Conservation (phyloP, 2,329 filamentous ascomycete genomes). For the Sclerotinia trifoliorum region DNA sequence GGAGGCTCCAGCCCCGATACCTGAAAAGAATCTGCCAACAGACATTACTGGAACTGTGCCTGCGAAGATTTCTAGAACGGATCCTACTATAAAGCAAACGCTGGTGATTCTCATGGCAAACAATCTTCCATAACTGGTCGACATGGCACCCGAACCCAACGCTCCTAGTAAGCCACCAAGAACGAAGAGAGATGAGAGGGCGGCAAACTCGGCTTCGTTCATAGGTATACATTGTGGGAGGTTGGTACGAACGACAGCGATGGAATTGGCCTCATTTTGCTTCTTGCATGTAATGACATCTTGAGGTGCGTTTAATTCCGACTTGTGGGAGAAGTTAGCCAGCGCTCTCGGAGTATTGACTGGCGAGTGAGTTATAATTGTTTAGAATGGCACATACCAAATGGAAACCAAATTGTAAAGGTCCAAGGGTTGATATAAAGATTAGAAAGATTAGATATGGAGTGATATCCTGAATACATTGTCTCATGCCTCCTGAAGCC, state of each 20-base stretch:
- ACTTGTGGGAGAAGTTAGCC: constrained; percentile 50
- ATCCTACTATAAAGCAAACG: constrained; percentile 72
- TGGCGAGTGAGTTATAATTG: background rate
- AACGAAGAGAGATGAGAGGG: constrained; percentile 88
- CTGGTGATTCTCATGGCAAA: constrained; percentile 75
- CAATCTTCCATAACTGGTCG: constrained; percentile 73
- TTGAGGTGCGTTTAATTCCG: constrained; percentile 93
- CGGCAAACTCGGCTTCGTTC: constrained; percentile 75
- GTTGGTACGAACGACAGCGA: constrained; percentile 36
- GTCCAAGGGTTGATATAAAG: constrained; percentile 74
- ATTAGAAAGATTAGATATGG: constrained; percentile 77
- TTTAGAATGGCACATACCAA: constrained; percentile 54
- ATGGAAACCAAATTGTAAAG: constrained; percentile 93
- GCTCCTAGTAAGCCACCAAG: constrained; percentile 85
- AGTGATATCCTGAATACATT: constrained; percentile 51
- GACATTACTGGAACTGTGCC: constrained; percentile 65
- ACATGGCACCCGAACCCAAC: constrained; percentile 73
- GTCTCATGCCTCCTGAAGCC: constrained; percentile 37
- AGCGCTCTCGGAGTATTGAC: constrained; percentile 11
- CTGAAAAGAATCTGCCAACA: constrained; percentile 74
- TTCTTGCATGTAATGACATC: constrained; percentile 86
- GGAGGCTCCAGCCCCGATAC: constrained; percentile 80
- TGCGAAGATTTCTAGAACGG: constrained; percentile 71
- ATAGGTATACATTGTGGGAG: constrained; percentile 84
- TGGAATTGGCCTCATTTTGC: constrained; percentile 46